Evolutionary conservation across 208 protist species (phyloP), one percentile per base, ranked within the genome.

Genomic region (Naegleria gruberi): DNA sequence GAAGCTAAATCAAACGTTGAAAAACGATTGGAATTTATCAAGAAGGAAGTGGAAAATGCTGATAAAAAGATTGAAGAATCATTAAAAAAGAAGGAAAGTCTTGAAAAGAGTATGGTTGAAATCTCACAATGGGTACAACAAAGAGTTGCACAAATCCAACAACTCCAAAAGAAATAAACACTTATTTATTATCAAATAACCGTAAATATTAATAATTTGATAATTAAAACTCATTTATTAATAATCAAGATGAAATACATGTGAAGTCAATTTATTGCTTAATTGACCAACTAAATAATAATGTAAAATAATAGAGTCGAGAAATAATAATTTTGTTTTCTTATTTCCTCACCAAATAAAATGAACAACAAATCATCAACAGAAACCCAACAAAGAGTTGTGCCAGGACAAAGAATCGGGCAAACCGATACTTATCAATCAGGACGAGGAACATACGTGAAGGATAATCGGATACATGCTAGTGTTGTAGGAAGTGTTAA

Each of bases 1-100:
- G 91, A 93, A 77, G 90, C 87, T 43, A 90, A 89, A 43, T 15
- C 41, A 15, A 93, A 92, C 51, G 90, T 93, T 23, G 82, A 85
- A 15, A 93, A 92, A 51, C 84, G 91, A 34, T 65, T 93, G 41
- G 87, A 93, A 44, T 93, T 73, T 85, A 90, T 93, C 37, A 91
- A 92, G 37, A 81, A 87, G 30, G 90, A 92, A 42, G 5, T 43
- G 45, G 10, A 88, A 88, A 47, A 65, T 34, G 42, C 15, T 40
- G 84, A 88, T n/a, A 30, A 65, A 42, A 43, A 40, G 41, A 65
- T 65, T 5, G 17, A 88, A 46, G 42, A 86, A 17, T 45, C 7
- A n/a, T 30, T 37, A n/a, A 23, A 47, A 37, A n/a, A 45, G 34
- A 45, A 86, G 15, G 4, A 86, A 47, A 41, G 26, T 37, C 15